Evolutionary conservation across 768 basidiomycete species (phyloP).

Genomic region (Aureoboletus auriporus): DNA sequence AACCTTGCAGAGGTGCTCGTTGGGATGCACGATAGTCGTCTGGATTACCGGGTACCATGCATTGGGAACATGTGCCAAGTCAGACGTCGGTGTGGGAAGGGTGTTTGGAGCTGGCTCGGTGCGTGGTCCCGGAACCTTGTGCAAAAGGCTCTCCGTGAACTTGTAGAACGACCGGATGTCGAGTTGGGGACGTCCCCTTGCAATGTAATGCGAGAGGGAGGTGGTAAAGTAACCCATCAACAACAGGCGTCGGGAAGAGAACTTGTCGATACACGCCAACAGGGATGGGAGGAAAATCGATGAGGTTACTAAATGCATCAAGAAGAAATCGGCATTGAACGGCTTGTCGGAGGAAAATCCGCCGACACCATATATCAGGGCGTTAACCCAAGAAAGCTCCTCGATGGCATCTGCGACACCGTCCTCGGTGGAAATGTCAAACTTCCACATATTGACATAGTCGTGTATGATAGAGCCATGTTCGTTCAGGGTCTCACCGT

Average conservation of each 20-base stretch:
- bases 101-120: slow-evolving; percentile 22
- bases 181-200: slow-evolving; percentile 31
- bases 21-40: slow-evolving; percentile 49
- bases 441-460: slow-evolving; percentile 45
- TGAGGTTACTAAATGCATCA: slow-evolving; percentile 71
- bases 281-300: slow-evolving; percentile 56
- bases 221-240: slow-evolving; percentile 28
- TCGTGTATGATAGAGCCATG: slow-evolving; percentile 36
- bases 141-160: slow-evolving; percentile 28
- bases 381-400: slow-evolving; percentile 56
- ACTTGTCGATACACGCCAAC: slow-evolving; percentile 31
- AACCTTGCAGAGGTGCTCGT: slow-evolving; percentile 49
- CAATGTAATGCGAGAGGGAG: slow-evolving; percentile 28
- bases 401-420: slow-evolving; percentile 51
- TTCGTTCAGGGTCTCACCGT: slow-evolving; percentile 23
- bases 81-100: slow-evolving; percentile 31
- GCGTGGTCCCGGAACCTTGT: slow-evolving; percentile 25
- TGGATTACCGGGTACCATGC: slow-evolving; percentile 56
- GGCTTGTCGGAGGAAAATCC: slow-evolving; percentile 42
- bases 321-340: slow-evolving; percentile 67
- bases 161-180: slow-evolving; percentile 30
- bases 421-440: slow-evolving; percentile 32
- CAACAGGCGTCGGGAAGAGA: slow-evolving; percentile 23
- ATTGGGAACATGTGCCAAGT: slow-evolving; percentile 40
- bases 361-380: slow-evolving; percentile 56